Conservation (phyloP, 371 early-diverging fungal species). For the Funneliformis caledonium region DNA sequence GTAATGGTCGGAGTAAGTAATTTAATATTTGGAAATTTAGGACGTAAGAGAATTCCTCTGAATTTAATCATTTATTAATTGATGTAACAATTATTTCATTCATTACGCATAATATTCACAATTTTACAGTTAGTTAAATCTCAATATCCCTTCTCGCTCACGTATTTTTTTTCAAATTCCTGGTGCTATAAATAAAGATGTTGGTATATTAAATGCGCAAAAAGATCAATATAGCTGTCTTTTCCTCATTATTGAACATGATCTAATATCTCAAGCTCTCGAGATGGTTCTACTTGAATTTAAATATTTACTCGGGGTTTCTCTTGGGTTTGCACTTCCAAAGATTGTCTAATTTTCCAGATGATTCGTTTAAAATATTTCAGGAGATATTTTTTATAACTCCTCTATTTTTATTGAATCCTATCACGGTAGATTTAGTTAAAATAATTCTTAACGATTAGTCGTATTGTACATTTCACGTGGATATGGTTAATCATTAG, state of each 20-base stretch:
- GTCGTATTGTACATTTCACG: not conserved
- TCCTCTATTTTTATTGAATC: not conserved
- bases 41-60: not conserved
- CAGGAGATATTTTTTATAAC: not conserved
- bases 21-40: not conserved
- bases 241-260: not conserved
- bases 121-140: not conserved
- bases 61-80: not conserved
- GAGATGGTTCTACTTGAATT: not conserved
- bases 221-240: not conserved
- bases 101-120: not conserved
- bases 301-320: not conserved
- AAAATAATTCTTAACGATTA: not conserved
- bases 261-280: not conserved
- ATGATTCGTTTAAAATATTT: not conserved
- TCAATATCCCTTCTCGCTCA: not conserved
- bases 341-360: not conserved
- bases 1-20: not conserved
- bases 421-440: not conserved
- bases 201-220: not conserved
- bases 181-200: not conserved
- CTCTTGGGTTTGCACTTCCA: not conserved
- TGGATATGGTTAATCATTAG: constrained; percentile 1
- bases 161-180: not conserved
- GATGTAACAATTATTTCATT: not conserved